Evolutionary conservation across 345 rosid species (phyloP), one percentile per base, ranked within the genome.

Genomic region (Populus pruinosa): DNA sequence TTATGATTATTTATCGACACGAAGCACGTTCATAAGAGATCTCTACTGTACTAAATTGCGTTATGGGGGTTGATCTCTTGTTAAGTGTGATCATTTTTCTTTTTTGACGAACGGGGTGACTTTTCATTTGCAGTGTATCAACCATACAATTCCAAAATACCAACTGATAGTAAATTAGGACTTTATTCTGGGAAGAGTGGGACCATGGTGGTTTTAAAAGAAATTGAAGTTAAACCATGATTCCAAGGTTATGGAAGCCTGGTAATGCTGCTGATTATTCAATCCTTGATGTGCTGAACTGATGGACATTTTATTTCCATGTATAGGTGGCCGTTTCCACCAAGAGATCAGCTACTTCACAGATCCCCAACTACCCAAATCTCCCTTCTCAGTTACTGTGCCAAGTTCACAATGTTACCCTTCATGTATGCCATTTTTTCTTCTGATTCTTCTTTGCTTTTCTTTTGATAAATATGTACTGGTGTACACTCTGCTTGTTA

Each of bases 301-400:
- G 55, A 61, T 49, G 59, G 12, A 27, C 18, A n/a, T 29, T 18
- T 47, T 50, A 11, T 43, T 76, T 71, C 4, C 35, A 55, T 73
- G 14, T 35, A 49, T 55, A 96, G 99, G 98, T 96, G 39, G 92
- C 99, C 27, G 93, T 91, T 75, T 94, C 99, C 50, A 96, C 99
- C 1, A 94, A 90, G 84, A 88, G 97, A 82, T 77, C 92, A 62
- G 93, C 97, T 61, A 94, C 98, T 49, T 87, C 95, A 0, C 98
- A 92, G 86, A 89, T 96, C 76, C 98, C 99, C 2, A 94, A 91
- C 84, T 94, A 96, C 81, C 99, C 99, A 65, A 94, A 89, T 85
- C 97, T 94, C 67, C 91, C 95, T 53, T 89, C 98, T 78, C 98
- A 96, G 90, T 77, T 96, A 73, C 72, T 96, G 91, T 96, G 99